Evolutionary conservation across 176 grass and related monocot species (phyloP).

Genomic region (Poa annua): DNA sequence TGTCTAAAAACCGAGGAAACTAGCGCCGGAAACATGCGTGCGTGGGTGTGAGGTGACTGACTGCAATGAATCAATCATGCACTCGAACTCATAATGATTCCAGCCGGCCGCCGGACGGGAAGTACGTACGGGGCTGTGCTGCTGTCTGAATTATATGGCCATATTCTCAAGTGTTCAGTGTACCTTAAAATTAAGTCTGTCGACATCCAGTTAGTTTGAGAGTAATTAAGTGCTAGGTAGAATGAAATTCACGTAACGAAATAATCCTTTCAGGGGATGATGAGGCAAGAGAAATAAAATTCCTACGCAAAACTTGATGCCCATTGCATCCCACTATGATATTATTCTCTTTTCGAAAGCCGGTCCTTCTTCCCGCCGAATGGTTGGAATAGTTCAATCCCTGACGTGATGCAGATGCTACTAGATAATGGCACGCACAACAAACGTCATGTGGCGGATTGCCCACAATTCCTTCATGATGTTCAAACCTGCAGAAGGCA

Average conservation of each 20-base stretch:
- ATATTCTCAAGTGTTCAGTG: background rate
- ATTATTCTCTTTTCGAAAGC: background rate
- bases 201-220: background rate
- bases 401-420: background rate
- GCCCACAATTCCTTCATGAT: background rate
- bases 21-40: background rate
- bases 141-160: background rate
- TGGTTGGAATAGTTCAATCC: background rate
- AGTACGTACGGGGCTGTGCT: background rate
- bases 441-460: constrained; percentile 2
- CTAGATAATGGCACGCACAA: background rate
- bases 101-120: constrained; percentile 1
- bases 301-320: background rate
- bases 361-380: background rate
- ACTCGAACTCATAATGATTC: background rate
- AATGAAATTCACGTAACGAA: background rate
- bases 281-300: background rate
- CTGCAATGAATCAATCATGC: background rate
- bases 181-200: background rate
- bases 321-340: background rate
- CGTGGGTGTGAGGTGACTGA: constrained; percentile 28
- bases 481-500: background rate
- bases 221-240: background rate
- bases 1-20: constrained; percentile 30
- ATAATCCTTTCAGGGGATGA: background rate